Evolutionary conservation across 176 grass and related monocot species (phyloP), one percentile per base, ranked within the genome.

Genomic region (Juncus effusus): DNA sequence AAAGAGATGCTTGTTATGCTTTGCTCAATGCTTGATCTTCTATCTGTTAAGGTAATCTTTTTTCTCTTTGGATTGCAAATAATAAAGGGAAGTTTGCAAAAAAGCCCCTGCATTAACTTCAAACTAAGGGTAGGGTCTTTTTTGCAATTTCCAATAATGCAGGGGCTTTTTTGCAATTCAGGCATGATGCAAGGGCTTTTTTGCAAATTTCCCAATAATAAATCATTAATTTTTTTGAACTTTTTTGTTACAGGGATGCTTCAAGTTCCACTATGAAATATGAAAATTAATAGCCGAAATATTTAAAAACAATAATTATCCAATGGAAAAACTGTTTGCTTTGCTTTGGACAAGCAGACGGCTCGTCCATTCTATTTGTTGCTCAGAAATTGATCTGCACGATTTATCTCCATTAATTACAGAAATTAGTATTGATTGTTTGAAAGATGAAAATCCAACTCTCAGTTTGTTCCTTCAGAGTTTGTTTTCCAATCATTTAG

Each of bases 21-120:
- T 67, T 96, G 88, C 83, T 86, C 85, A 66, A 51, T 91, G 10
- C 64, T 86, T 80, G 93, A 96, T 82, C 76, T 96, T 62, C 55
- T 96, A 54, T 67, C 82, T 16, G 62, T 91, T 58, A 96, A 96
- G 85, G 93, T 86, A 83, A 28, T 28, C 19, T 28, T 28, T 28
- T 28, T 28, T 28, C n/a, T 28, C 1, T 28, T 28, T 28, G 19
- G 19, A 28, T 28, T 28, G 19, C 19, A 28, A 28, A 28, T 28
- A 28, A 28, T 28, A 28, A 28, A 28, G 19, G 19, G 19, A 28
- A 28, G 19, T 28, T 28, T 28, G 19, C 19, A 28, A 28, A 28
- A 28, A 28, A 28, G 19, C 19, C 19, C 19, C 19, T 28, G 19
- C 19, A 28, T 28, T 28, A 28, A 28, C 19, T 28, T 28, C 19